Conservation (phyloP, 139 green algal genomes). For the Chlamydomonas schloesseri region DNA sequence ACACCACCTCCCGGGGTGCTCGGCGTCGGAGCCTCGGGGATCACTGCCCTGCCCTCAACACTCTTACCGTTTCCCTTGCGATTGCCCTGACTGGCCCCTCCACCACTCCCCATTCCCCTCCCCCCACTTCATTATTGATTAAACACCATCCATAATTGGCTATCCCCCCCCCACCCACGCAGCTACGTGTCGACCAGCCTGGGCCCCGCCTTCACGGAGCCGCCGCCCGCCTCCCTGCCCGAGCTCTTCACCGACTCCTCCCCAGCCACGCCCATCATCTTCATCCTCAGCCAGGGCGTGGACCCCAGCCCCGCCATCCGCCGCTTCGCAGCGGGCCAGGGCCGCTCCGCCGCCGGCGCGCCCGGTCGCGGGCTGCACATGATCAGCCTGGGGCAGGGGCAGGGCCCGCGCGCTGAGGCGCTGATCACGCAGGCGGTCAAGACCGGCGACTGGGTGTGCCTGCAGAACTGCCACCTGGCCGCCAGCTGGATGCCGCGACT, state of each 20-base stretch:
- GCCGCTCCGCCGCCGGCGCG: slow-evolving; percentile 42
- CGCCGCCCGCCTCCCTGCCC: slow-evolving; percentile 64
- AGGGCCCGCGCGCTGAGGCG: slow-evolving; percentile 76
- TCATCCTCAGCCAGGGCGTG: slow-evolving; percentile 80
- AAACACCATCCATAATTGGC: no score
- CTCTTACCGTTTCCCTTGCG: no score
- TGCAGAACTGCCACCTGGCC: slow-evolving; percentile 94
- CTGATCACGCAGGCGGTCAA: slow-evolving; percentile 65
- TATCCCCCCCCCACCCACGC: not conserved
- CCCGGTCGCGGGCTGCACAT: slow-evolving; percentile 42
- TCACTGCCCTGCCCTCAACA: no score
- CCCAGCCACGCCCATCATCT: slow-evolving; percentile 79
- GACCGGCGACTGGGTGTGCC: slow-evolving; percentile 85
- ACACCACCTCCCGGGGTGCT: no score
- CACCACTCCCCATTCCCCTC: no score
- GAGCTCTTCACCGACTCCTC: slow-evolving; percentile 80
- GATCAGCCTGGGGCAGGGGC: slow-evolving; percentile 63
- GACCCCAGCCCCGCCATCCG: slow-evolving; percentile 80
- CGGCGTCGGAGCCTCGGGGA: no score
- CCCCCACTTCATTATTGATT: no score
- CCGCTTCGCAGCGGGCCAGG: slow-evolving; percentile 69
- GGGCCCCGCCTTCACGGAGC: slow-evolving; percentile 73
- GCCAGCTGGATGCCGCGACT: slow-evolving; percentile 82
- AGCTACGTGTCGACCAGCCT: slow-evolving; percentile 60
- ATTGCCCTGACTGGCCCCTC: no score